A percentile compares a stretch with the other conserved stretches of the same genome.
Evolutionary conservation across 2,329 filamentous ascomycete genomes (phyloP).

Genomic region (Lithohypha guttulata): DNA sequence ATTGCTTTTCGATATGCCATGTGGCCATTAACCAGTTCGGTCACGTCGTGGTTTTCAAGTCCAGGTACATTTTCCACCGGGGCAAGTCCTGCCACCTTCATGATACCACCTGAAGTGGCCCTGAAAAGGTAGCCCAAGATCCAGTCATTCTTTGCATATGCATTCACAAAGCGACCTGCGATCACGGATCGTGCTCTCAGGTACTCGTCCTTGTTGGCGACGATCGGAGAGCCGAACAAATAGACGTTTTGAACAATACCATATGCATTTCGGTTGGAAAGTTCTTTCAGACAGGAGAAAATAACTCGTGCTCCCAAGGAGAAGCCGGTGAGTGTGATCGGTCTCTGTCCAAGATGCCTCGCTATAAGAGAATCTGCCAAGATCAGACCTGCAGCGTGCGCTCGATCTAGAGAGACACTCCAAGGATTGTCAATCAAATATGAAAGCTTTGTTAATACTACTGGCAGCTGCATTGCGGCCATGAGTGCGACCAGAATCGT

Average conservation of each 20-base stretch:
- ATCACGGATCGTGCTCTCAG: slow-evolving; percentile 71
- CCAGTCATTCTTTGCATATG: slow-evolving; percentile 92
- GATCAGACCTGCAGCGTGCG: slow-evolving; percentile 78
- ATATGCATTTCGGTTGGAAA: slow-evolving; percentile 70
- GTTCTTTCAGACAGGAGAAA: slow-evolving; percentile 78
- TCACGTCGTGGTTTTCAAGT: slow-evolving; percentile 82
- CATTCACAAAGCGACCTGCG: slow-evolving; percentile 86
- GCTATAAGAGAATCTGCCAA: slow-evolving; percentile 89
- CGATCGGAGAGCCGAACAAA: slow-evolving; percentile 82
- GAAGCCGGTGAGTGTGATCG: slow-evolving; percentile 88
- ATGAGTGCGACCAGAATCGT: slow-evolving; percentile 83
- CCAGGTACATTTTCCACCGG: slow-evolving; percentile 65
- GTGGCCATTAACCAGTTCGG: slow-evolving; percentile 74
- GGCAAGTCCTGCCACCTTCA: slow-evolving; percentile 73
- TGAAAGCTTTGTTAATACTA: slow-evolving; percentile 83
- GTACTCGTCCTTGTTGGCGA: slow-evolving; percentile 86
- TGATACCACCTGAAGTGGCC: slow-evolving; percentile 82
- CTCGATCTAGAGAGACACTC: slow-evolving; percentile 89
- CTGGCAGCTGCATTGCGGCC: slow-evolving; percentile 83
- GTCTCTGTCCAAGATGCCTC: slow-evolving; percentile 78
- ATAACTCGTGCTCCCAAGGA: slow-evolving; percentile 88
- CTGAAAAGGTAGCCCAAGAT: slow-evolving; percentile 94
- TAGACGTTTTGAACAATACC: slow-evolving; percentile 92
- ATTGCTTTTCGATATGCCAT: slow-evolving; percentile 95
- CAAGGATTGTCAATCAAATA: slow-evolving; percentile 98